These are phyloP conservation scores for Thielaviopsis populi DNA, from an alignment of 2,329 filamentous ascomycete genomes.

Conservation along the genomic window DNA sequence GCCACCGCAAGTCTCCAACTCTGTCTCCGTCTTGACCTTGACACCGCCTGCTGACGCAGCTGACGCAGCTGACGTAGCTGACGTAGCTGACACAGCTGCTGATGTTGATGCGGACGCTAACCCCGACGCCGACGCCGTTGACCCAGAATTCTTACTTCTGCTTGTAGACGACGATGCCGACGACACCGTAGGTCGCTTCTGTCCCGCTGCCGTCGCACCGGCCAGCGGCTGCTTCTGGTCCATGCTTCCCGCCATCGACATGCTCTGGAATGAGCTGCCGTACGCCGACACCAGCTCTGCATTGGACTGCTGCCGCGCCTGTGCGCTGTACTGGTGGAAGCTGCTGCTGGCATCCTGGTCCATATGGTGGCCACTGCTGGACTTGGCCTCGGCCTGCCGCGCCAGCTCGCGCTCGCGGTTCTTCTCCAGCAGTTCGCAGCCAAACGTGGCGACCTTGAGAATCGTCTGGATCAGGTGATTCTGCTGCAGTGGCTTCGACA, in stretches of 20 bases:
- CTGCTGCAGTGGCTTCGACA: constrained; percentile 91
- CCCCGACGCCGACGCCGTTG: background rate
- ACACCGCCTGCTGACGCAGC: background rate
- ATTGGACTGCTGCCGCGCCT: background rate
- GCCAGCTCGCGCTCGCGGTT: constrained; percentile 46
- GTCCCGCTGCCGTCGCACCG: background rate
- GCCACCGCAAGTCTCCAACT: background rate
- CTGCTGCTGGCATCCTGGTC: constrained; percentile 1
- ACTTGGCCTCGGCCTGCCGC: constrained; percentile 35
- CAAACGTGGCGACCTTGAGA: constrained; percentile 86
- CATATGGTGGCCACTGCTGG: constrained; percentile 19
- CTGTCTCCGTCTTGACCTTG: background rate
- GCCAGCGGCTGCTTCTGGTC: background rate
- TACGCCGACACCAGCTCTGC: constrained; percentile 6
- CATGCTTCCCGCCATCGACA: background rate
- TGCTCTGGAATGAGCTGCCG: constrained; percentile 3
- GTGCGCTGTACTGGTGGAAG: constrained; percentile 1
- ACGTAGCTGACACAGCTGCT: too few species aligned
- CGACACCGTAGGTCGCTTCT: background rate
- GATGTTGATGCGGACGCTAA: background rate
- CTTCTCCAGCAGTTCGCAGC: constrained; percentile 67
- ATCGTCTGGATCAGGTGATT: constrained; percentile 97
- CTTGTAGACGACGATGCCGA: background rate
- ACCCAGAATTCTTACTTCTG: background rate
- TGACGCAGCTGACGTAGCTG: background rate